Evolutionary conservation across 2,329 filamentous ascomycete species (phyloP), one percentile per base, ranked within the genome.

Genomic region (Aspergillus hortae): DNA sequence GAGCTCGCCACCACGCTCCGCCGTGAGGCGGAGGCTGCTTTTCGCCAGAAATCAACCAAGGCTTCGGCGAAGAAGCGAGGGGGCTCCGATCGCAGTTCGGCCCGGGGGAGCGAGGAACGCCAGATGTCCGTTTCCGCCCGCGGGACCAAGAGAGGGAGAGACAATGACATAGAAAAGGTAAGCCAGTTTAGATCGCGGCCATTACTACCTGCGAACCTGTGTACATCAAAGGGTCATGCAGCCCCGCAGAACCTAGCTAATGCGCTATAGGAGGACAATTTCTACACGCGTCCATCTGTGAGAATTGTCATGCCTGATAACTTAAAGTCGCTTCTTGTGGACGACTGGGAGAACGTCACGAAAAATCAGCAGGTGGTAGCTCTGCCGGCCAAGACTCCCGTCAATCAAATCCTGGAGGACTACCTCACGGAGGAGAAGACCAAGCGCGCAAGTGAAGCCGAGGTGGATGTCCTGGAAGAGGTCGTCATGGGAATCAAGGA

Each of bases 281-380:
- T 96, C 68, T 84, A 91, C 66, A 80, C 82, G 56, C 86, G 91
- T 52, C 92, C 92, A 17, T 90, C 90, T 15, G 87, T 99, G 64
- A 89, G 90, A 62, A 82, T 99, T 40, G 81, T 86, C 46, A 85
- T 97, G 58, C 91, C 94, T 0, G 94, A 97, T 67, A 84, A 88
- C 59, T 80, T 99, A 59, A 96, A 97, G 76, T 90, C 89, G 14
- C 81, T 95, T 56, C 83, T 99, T 3, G 94, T 99, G 19, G 94
- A 99, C 68, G 94, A 99, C 70, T 99, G 94, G 94, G 94, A 99
- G 72, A 95, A 96, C 63, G 86, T 99, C 56, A 99, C 94, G 51
- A 97, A 96, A 75, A 94, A 95, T 67, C 84, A 90, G 61, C 89
- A 92, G 67, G 84, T 97, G 4, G 90, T 96, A 30, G 86, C 89